Conservation (phyloP, 2,329 filamentous ascomycete species). For the Aureobasidium mangrovei region DNA sequence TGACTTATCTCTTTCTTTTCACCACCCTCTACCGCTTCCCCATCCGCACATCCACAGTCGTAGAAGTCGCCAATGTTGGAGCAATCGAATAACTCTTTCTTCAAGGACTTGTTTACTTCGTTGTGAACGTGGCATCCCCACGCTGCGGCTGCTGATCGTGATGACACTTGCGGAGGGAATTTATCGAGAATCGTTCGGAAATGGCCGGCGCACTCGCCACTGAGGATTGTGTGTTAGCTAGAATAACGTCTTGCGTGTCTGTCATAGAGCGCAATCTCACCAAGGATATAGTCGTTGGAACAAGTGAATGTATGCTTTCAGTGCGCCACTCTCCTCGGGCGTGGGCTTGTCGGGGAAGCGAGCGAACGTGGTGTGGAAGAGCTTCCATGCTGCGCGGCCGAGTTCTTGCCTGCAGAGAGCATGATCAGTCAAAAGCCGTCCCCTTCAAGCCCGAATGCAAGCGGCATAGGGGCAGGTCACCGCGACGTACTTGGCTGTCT, state of each 20-base stretch:
- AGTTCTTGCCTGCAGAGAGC: slow-evolving; percentile 45
- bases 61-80: slow-evolving; percentile 58
- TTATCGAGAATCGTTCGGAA: slow-evolving; percentile 53
- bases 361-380: slow-evolving; percentile 58
- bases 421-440: slow-evolving; percentile 4
- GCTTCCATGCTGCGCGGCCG: slow-evolving; percentile 56
- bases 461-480: not conserved
- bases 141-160: slow-evolving; percentile 51
- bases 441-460: not conserved
- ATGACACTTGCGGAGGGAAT: slow-evolving; percentile 56
- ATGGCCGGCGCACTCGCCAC: slow-evolving; percentile 57
- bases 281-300: slow-evolving; percentile 59
- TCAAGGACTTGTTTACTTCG: slow-evolving; percentile 53
- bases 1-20: slow-evolving; percentile 21
- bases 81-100: slow-evolving; percentile 55
- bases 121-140: slow-evolving; percentile 62
- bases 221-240: slow-evolving; percentile 6
- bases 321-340: slow-evolving; percentile 49
- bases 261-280: slow-evolving; percentile 26
- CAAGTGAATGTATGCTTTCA: slow-evolving; percentile 53
- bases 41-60: slow-evolving; percentile 54
- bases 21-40: slow-evolving; percentile 19
- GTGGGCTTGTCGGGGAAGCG: slow-evolving; percentile 56
- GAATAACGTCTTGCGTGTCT: not conserved
- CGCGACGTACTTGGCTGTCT: slow-evolving; percentile 60